Base-by-base conservation (phyloP, 306 rosid genomes). In the Potentilla sterilis region DNA sequence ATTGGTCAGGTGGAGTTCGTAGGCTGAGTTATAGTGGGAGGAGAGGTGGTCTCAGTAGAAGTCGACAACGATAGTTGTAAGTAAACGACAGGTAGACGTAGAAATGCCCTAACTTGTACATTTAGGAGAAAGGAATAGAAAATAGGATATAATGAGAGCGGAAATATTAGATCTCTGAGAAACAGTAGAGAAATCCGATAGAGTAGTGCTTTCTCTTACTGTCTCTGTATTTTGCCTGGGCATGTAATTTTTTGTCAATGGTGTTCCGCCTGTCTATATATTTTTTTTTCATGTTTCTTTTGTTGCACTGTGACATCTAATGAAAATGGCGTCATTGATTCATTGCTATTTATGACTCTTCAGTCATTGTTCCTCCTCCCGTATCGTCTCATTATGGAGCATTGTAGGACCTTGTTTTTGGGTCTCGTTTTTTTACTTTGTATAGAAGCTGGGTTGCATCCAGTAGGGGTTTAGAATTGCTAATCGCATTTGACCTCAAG, bases 41-140 rank as follows among this genome's bases (percentile, higher is more conserved):
- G 83, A 90, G 79, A 85, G 71, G 86, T 81, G 73, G 47, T 34
- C 77, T 72, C 88, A 87, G 74, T 74, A 85, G 81, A 85, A 81
- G 83, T 82, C 87, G 97, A 86, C 91, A 81, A 63, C 85, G 91
- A 82, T 81, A 75, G 85, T 64, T 89, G 88, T 5, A 84, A 81
- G 85, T 88, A 88, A 77, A 75, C 80, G 80, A 83, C 87, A 87
- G 89, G 86, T 92, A 90, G 96, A 89, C 44, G 43, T 63, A 63
- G 44, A 63, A 63, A 63, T 63, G 68, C 68, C 67, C 93, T 90
- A 90, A 95, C 97, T 73, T 95, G 98, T 95, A 92, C 89, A 95
- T 89, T 81, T 89, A 92, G 96, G 82, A 34, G 76, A 82, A 78
- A 59, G 75, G 42, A 82, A 81, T 83, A 81, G 43, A 82, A 73